Evolutionary conservation across 257 asterid genomes (phyloP), one percentile per base, ranked within the genome.

Genomic region (Solanum gracilifrons): DNA sequence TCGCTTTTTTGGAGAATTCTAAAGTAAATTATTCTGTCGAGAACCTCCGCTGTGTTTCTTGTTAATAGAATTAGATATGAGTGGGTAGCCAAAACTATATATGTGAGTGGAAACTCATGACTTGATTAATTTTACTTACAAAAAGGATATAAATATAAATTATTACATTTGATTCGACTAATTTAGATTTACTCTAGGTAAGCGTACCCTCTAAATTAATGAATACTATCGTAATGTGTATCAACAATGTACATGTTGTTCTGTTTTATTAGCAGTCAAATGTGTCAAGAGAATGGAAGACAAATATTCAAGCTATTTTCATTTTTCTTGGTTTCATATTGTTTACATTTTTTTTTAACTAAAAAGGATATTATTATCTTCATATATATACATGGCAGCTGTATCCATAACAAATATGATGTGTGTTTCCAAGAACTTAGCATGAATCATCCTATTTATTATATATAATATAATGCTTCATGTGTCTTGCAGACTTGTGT

Each of bases 301-400:
- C 85, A 41, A 82, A 23, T 11, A 35, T 68, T 48, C 82, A 74
- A 73, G 27, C 66, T 18, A 39, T 36, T 60, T 87, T 75, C 31
- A 32, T 32, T 36, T 69, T 71, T 77, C 37, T 43, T 16, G 39
- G 16, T 77, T 27, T 76, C 60, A 76, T 13, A 13, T 39, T 76
- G 33, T 76, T 39, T 13, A 7, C 29, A 60, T 8, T 21, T 37
- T 11, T 5, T 20, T 35, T 10, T 39, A 37, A 37, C 35, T 1
- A 39, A 39, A 75, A 76, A 13, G n/a, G 35, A n/a, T 76, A n/a
- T 25, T 75, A n/a, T 25, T 79, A 43, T 79, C 9, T 79, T 43
- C 85, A 27, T 79, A 83, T 39, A 69, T 75, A 27, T 79, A 83
- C 46, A 69, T 75, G 86, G 91, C 93, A 87, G 92, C 92, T 90